Evolutionary conservation across 768 basidiomycete genomes (phyloP), one percentile per base, ranked within the genome.

Genomic region (Boletus coccyginus): DNA sequence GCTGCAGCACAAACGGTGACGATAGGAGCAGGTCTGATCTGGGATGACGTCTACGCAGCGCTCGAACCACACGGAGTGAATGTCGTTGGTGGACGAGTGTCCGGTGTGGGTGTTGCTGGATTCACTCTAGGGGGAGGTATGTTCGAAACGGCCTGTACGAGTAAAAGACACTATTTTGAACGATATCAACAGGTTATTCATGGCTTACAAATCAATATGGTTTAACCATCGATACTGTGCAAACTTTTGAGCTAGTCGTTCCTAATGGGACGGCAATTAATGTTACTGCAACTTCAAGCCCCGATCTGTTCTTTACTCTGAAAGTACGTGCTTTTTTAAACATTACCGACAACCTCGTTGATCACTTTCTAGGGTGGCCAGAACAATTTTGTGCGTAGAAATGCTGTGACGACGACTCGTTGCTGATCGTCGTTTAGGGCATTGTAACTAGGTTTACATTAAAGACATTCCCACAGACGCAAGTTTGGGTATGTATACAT

Each of bases 171-270:
- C 16, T 10, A 9, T 14, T 29, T 33, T 27, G 4, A 21, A 47
- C n/a, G 7, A 7, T n/a, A 7, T 45, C 13, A 8, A 27, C 43
- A 64, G 64, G 63, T 3, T 62, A 65, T 31, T 65, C 60, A 12
- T 87, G 80, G 80, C 73, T 77, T 55, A 81, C 82, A 0, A 86
- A 86, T 57, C 83, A 86, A 55, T 71, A 78, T 58, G 86, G 87
- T 13, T 61, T 89, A 50, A 81, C 82, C 0, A 49, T 79, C 11
- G 86, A 88, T 58, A 85, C 74, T 2, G 72, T 87, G 41, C 68
- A 71, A 21, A 77, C 78, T 3, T 85, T 71, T 55, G 82, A 87
- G 58, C 70, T 88, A 0, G 85, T 87, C 1, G 68, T 80, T 46
- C 48, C 64, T 1, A 56, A 77, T 59, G 84, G 85, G 13, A 73